Percentiles rank a stretch among this genome's conserved stretches.
These are phyloP conservation scores for Cladosporium sp. DNA, from an alignment of 2,329 filamentous ascomycete species.

Conservation along the genomic window DNA sequence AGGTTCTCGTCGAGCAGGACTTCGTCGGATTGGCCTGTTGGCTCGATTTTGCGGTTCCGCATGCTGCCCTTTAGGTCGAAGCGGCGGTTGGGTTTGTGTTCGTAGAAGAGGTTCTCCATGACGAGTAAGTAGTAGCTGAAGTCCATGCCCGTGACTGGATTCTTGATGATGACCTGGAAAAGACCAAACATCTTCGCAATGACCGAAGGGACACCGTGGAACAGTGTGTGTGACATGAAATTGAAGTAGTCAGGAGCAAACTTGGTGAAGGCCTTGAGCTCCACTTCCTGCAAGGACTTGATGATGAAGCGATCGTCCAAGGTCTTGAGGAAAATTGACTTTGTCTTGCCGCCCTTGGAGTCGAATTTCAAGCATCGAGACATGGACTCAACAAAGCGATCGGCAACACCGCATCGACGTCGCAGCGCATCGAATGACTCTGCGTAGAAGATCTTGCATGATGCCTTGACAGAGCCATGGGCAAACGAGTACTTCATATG, in stretches of 20 bases:
- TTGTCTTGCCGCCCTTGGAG: slow-evolving; percentile 95
- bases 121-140: slow-evolving; percentile 92
- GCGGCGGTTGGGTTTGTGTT: slow-evolving; percentile 76
- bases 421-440: slow-evolving; percentile 96
- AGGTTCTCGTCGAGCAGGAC: slow-evolving; percentile 97
- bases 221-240: slow-evolving; percentile 94
- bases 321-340: slow-evolving; percentile 95
- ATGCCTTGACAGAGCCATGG: slow-evolving; percentile 89
- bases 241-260: slow-evolving; percentile 97
- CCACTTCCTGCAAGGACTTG: slow-evolving; percentile 85
- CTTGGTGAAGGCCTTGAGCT: slow-evolving; percentile 89
- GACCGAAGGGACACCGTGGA: slow-evolving; percentile 87
- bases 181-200: slow-evolving; percentile 99
- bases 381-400: slow-evolving; percentile 91
- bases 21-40: slow-evolving; percentile 92
- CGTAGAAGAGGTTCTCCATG: slow-evolving; percentile 98
- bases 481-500: slow-evolving; percentile 96
- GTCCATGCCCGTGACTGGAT: slow-evolving; percentile 84
- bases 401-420: slow-evolving; percentile 86
- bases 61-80: slow-evolving; percentile 97
- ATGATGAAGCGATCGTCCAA: slow-evolving; percentile 91
- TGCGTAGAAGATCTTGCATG: slow-evolving; percentile 98
- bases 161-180: slow-evolving; percentile 97
- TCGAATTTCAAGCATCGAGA: slow-evolving; percentile 98
- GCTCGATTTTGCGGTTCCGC: slow-evolving; percentile 96